Base-by-base conservation (phyloP, 768 basidiomycete species). In the Tulasnella sp. region DNA sequence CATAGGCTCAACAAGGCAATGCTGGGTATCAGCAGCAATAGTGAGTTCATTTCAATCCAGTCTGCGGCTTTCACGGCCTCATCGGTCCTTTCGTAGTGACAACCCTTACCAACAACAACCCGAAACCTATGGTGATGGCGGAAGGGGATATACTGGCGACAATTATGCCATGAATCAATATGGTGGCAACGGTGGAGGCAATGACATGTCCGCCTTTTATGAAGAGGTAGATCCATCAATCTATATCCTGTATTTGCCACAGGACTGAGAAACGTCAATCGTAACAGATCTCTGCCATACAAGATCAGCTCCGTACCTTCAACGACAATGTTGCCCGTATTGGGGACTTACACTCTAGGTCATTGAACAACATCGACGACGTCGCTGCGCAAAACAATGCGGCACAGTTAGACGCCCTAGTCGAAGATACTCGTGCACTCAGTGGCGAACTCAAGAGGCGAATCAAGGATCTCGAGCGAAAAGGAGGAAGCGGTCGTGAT, bases 241-340 rank as follows among this genome's bases (percentile, higher is more conserved):
- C 45, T 3, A 19, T 35, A 15, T 50, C 19, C 45, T 48, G 24
- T 20, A 22, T 34, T 5, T 63, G 32, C 59, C 58, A 37, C 52
- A 56, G 39, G 51, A 48, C 20, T 53, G 24, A 52, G 54, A 35
- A 15, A 35, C 24, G 28, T 39, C 29, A 9, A 28, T 13, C 25
- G 24, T 35, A 20, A 7, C 53, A 89, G 87, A 81, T 90, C 57
- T 72, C 81, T 20, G 77, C 75, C 37, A 67, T 90, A 41, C 83
- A 86, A 73, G 83, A 87, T 53, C 69, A 67, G 47, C 45, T 54
- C 16, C 22, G 43, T 35, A 40, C 19, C 8, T 84, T 83, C 66
- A 83, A 79, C 53, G 69, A 73, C 55, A 85, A 84, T 55, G 60
- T 65, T 54, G 53, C 46, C 27, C 25, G 46, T 40, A 61, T 66